Evolutionary conservation across 305 asterid genomes (phyloP).

Genomic region (Fraxinus platypoda): DNA sequence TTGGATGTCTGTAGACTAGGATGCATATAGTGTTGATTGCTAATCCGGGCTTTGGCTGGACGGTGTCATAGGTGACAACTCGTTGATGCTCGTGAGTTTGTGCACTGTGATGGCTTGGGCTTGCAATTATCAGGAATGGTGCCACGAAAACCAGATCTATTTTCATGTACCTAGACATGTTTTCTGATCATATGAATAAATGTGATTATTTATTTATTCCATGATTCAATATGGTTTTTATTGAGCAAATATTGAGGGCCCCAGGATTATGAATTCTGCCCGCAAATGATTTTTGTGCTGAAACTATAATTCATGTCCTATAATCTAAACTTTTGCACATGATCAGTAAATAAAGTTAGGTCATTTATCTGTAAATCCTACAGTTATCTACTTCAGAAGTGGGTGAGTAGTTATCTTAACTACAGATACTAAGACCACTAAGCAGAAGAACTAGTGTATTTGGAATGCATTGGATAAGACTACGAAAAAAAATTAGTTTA

Average conservation of each 20-base stretch:
- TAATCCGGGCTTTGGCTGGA: not conserved
- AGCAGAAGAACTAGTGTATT: not conserved
- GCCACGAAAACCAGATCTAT: not conserved
- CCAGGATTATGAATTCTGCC: not conserved
- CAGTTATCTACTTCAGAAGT: not conserved
- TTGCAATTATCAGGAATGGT: not conserved
- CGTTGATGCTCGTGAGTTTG: not conserved
- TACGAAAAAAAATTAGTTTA: not conserved
- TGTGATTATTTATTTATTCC: not conserved
- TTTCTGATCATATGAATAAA: not conserved
- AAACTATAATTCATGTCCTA: not conserved
- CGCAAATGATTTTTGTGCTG: not conserved
- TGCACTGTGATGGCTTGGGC: conserved; percentile 1
- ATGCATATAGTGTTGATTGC: not conserved
- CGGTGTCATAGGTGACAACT: not conserved
- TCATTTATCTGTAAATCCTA: not conserved
- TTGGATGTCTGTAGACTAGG: not conserved
- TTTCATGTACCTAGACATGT: not conserved
- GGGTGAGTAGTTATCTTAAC: not conserved
- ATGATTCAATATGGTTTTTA: not conserved
- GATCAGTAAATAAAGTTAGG: not conserved
- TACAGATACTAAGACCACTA: not conserved
- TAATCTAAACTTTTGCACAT: not conserved
- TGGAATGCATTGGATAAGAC: not conserved
- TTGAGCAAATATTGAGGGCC: not conserved